A percentile compares a stretch with the other conserved stretches of the same genome.
These are phyloP conservation scores for Entomortierella chlamydospora DNA, from an alignment of 192 early-diverging fungal genomes.

Conservation along the genomic window DNA sequence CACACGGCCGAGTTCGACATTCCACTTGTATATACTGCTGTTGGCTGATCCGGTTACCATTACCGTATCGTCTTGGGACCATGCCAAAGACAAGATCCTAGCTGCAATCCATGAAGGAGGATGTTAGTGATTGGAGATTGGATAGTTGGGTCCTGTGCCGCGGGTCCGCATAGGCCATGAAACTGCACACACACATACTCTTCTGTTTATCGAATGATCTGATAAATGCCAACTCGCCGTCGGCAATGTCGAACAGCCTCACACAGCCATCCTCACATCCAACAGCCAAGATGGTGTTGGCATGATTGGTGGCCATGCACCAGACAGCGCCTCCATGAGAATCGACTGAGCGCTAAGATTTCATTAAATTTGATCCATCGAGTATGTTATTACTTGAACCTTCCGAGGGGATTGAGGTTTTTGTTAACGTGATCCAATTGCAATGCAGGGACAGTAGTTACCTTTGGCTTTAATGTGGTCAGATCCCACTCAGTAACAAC, in stretches of 20 bases:
- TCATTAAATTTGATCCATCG: background rate
- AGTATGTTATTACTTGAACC: background rate
- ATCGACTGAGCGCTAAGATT: constrained; percentile 67
- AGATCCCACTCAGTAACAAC: constrained; percentile 91
- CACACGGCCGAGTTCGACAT: constrained; percentile 60
- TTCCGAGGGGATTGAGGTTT: background rate
- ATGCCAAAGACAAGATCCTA: constrained; percentile 89
- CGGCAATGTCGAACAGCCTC: constrained; percentile 86
- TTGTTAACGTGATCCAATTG: background rate
- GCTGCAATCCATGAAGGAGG: constrained; percentile 44
- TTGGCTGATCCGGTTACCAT: constrained; percentile 89
- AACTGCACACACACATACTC: constrained; percentile 30
- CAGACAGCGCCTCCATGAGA: constrained; percentile 93
- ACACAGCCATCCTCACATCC: constrained; percentile 95
- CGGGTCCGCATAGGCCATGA: background rate
- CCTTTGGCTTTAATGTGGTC: constrained; percentile 70
- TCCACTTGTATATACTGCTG: constrained; percentile 80
- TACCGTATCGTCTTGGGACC: constrained; percentile 75
- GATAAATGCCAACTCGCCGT: constrained; percentile 74
- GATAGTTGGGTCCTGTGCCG: background rate
- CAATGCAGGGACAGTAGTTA: constrained; percentile 17
- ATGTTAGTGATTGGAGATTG: background rate
- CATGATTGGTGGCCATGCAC: constrained; percentile 89
- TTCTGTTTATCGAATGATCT: constrained; percentile 76
- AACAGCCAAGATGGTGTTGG: constrained; percentile 81